Evolutionary conservation across 192 early-diverging fungal species (phyloP).

Genomic region (Coemansia sp.): DNA sequence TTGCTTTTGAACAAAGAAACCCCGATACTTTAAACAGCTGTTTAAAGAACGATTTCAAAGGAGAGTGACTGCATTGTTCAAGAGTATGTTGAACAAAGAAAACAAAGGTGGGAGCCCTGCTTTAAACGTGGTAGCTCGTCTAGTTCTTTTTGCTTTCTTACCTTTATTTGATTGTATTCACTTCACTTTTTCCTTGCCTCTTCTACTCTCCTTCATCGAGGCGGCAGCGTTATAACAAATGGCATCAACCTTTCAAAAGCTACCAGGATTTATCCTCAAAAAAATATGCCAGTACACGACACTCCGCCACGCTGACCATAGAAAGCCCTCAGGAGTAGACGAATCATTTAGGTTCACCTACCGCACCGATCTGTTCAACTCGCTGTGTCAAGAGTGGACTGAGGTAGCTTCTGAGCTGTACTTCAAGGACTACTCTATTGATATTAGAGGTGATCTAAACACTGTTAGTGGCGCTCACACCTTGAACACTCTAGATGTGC

Average conservation of each 20-base stretch:
- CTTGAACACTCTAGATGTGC: background rate
- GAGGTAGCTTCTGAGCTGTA: background rate
- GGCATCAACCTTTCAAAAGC: background rate
- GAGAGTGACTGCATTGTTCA: background rate
- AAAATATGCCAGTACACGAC: constrained; percentile 9
- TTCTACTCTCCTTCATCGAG: background rate
- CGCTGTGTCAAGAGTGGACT: constrained; percentile 5
- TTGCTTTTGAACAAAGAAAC: background rate
- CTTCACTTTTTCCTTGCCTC: background rate
- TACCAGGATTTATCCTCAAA: constrained; percentile 4
- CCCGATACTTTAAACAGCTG: background rate
- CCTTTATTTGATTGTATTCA: background rate
- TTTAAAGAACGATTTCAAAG: background rate
- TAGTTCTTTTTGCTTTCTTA: background rate
- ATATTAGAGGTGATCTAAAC: background rate
- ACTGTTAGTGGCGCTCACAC: background rate
- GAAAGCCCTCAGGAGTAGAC: background rate
- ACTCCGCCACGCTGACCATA: background rate
- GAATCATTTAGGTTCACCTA: background rate
- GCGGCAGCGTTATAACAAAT: background rate
- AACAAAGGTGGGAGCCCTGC: background rate
- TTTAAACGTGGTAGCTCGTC: background rate
- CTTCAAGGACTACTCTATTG: constrained; percentile 3
- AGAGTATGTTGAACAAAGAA: background rate
- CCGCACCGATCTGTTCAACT: background rate